Conservation (phyloP, 306 rosid genomes). For the Prosopis cineraria region DNA sequence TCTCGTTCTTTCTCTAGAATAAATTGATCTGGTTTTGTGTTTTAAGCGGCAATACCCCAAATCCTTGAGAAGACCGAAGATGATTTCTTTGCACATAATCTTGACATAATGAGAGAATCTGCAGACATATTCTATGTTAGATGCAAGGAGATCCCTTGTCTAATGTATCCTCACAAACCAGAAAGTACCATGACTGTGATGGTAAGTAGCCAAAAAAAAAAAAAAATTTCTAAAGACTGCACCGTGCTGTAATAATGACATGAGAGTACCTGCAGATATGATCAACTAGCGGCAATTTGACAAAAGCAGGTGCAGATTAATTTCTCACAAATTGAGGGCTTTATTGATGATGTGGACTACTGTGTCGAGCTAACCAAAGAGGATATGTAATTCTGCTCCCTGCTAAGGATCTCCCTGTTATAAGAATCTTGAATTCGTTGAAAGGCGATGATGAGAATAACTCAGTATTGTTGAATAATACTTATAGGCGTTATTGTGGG, state of each 20-base stretch:
- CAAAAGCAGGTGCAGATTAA: slow-evolving; percentile 59
- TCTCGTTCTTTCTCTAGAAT: not conserved
- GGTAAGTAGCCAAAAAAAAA: slow-evolving; percentile 39
- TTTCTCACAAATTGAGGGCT: slow-evolving; percentile 46
- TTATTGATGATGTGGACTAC: slow-evolving; percentile 65
- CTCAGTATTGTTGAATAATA: slow-evolving; percentile 20
- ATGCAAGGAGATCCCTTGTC: slow-evolving; percentile 58
- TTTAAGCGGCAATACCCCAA: slow-evolving; percentile 66
- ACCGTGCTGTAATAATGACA: not conserved
- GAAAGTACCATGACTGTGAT: slow-evolving; percentile 65
- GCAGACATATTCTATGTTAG: slow-evolving; percentile 48
- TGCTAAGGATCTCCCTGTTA: slow-evolving; percentile 39
- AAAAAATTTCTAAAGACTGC: not conserved
- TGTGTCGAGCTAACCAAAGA: slow-evolving; percentile 62
- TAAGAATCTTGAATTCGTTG: slow-evolving; percentile 14
- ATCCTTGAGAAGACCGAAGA: slow-evolving; percentile 51
- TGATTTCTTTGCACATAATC: slow-evolving; percentile 45
- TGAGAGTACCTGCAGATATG: not conserved
- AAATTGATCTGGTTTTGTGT: slow-evolving; percentile 15
- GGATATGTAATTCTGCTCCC: slow-evolving; percentile 64
- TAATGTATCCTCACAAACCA: slow-evolving; percentile 69
- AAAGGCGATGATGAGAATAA: not conserved
- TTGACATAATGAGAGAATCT: slow-evolving; percentile 45
- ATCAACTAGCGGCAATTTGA: not conserved
- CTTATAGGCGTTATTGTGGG: slow-evolving; percentile 64